phyloP scores from a whole-genome alignment of 306 rosid species.

The Citrullus mucosospermus region DNA sequence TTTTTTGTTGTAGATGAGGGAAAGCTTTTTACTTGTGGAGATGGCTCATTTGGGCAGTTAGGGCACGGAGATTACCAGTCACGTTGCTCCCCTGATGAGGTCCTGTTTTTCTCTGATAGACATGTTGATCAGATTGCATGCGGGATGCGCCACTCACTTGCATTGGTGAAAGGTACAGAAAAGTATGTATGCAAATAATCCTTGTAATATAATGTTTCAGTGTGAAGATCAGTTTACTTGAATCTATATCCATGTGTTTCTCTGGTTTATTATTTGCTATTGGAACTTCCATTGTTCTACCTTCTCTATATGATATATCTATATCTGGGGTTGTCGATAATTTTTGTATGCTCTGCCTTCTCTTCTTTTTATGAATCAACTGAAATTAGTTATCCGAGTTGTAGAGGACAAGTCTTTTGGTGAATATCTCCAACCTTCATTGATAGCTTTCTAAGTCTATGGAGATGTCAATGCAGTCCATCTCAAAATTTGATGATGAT shows the following conservation, averaged over 20 bases:
- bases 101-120: conserved; percentile 39
- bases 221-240: neutral
- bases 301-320: neutral
- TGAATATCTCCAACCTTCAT: neutral
- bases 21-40: conserved; percentile 66
- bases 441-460: neutral
- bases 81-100: conserved; percentile 38
- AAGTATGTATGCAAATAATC: neutral
- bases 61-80: conserved; percentile 68
- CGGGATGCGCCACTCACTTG: conserved; percentile 92
- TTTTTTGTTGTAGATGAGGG: conserved; percentile 37
- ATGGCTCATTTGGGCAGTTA: conserved; percentile 94
- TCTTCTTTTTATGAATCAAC: neutral
- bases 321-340: neutral
- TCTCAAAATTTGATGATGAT: neutral
- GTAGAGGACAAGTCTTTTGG: neutral
- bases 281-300: neutral
- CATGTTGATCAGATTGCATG: conserved; percentile 55
- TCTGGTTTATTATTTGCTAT: neutral
- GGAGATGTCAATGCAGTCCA: neutral
- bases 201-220: neutral
- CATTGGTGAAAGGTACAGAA: conserved; percentile 49
- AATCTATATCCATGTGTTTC: neutral
- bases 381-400: neutral
- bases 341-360: neutral